Evolutionary conservation across 2,329 filamentous ascomycete genomes (phyloP).

Genomic region (Monosporascus sp.): DNA sequence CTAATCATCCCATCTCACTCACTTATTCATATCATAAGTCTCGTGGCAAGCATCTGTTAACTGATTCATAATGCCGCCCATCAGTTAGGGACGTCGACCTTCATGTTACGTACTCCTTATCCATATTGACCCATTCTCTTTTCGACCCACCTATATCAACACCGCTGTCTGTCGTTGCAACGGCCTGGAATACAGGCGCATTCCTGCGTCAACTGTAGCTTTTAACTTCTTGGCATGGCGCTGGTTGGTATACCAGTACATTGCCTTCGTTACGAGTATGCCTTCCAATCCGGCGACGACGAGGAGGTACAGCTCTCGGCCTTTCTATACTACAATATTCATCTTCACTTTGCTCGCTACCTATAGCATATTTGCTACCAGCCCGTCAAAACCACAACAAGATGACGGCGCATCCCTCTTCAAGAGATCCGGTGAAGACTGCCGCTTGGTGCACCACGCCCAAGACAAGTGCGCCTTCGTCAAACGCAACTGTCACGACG

Average conservation of each 20-base stretch:
- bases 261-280: constrained; percentile 4
- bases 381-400: constrained; percentile 9
- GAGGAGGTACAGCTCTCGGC: constrained; percentile 38
- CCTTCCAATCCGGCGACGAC: constrained; percentile 9
- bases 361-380: constrained; percentile 33
- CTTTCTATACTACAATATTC: constrained; percentile 43
- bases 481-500: constrained; percentile 72
- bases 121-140: no score
- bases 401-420: constrained; percentile 11
- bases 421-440: constrained; percentile 44
- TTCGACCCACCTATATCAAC: no score
- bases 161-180: no score
- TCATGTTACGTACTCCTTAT: no score
- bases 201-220: background rate
- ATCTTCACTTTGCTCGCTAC: constrained; percentile 41
- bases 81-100: no score
- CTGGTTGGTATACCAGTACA: background rate
- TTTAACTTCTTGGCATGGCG: background rate
- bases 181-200: no score
- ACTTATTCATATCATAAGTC: no score
- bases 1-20: no score
- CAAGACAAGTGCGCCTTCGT: constrained; percentile 85
- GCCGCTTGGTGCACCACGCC: constrained; percentile 71
- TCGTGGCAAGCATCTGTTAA: no score
- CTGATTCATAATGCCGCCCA: no score